Percentiles rank a stretch among this genome's conserved stretches.
phyloP scores from a whole-genome alignment of 352 stramenopile genomes.

The Globisporangium cylindrosporum region DNA sequence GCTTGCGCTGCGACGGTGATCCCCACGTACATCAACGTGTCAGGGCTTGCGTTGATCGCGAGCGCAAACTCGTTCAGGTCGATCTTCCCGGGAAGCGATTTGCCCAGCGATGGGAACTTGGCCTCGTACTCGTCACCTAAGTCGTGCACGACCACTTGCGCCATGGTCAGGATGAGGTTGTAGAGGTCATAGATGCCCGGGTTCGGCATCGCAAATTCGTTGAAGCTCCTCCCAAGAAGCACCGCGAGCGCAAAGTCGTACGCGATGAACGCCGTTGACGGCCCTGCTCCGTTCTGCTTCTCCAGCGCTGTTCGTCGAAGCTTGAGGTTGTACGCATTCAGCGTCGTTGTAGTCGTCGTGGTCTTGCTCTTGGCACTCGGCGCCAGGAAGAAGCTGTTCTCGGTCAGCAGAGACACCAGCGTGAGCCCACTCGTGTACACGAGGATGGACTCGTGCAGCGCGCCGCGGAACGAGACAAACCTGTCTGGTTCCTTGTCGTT shows the following conservation, averaged over 20 bases:
- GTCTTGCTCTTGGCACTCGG: neutral
- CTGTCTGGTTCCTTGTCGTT: neutral
- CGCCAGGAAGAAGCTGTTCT: constrained; percentile 1
- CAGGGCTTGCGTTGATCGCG: neutral
- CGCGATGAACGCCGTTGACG: neutral
- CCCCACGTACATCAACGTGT: neutral
- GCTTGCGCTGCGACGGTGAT: neutral
- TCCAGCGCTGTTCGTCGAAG: neutral
- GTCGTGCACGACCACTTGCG: neutral
- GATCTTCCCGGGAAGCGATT: neutral
- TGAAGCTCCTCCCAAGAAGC: neutral
- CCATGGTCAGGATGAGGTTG: constrained; percentile 1
- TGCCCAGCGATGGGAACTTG: neutral
- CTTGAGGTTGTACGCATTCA: constrained; percentile 2
- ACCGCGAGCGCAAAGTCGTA: constrained; percentile 1
- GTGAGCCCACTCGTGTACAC: neutral
- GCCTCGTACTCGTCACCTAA: neutral
- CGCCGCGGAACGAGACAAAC: constrained; percentile 1
- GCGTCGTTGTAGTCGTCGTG: neutral
- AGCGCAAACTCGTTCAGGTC: constrained; percentile 6
- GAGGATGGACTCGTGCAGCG: neutral
- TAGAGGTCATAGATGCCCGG: neutral
- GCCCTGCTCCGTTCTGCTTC: neutral
- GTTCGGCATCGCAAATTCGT: neutral
- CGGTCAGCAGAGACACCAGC: neutral